phyloP scores from a whole-genome alignment of 306 rosid species.

The Begonia masoniana region DNA sequence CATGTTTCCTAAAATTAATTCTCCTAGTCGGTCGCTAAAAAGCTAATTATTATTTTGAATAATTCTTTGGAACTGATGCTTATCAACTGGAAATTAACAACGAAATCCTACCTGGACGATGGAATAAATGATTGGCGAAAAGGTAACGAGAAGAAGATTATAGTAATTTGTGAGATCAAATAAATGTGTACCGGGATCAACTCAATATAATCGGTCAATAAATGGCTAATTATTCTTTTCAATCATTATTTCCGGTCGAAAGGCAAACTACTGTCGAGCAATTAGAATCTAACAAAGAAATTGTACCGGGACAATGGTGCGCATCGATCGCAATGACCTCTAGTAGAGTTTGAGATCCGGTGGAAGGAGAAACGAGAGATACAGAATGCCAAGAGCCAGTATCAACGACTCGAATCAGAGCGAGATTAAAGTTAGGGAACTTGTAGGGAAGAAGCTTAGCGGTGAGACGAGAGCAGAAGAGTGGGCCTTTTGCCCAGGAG shows the following conservation, averaged over 20 bases:
- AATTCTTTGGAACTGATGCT: no score
- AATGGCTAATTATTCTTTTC: neutral
- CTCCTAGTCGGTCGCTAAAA: no score
- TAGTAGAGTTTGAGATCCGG: constrained; percentile 11
- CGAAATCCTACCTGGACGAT: no score
- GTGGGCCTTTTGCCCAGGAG: constrained; percentile 42
- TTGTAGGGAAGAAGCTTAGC: constrained; percentile 53
- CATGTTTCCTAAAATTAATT: no score
- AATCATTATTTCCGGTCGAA: neutral
- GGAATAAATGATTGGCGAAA: no score
- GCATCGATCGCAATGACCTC: constrained; percentile 48
- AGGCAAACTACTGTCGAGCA: constrained; percentile 16
- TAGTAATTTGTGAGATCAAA: no score
- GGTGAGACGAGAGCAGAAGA: constrained; percentile 54
- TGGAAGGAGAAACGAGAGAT: constrained; percentile 28
- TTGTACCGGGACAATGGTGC: constrained; percentile 55
- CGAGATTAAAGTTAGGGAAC: constrained; percentile 42
- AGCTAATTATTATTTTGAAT: no score
- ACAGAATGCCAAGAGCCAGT: constrained; percentile 31
- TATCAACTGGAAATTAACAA: no score
- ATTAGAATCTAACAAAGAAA: neutral
- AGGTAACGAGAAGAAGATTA: no score
- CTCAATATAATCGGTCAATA: no score
- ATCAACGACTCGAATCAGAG: constrained; percentile 42
- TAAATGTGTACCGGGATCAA: no score